Conservation (phyloP, 2,329 filamentous ascomycete genomes). For the Ceratocystis colombiana region DNA sequence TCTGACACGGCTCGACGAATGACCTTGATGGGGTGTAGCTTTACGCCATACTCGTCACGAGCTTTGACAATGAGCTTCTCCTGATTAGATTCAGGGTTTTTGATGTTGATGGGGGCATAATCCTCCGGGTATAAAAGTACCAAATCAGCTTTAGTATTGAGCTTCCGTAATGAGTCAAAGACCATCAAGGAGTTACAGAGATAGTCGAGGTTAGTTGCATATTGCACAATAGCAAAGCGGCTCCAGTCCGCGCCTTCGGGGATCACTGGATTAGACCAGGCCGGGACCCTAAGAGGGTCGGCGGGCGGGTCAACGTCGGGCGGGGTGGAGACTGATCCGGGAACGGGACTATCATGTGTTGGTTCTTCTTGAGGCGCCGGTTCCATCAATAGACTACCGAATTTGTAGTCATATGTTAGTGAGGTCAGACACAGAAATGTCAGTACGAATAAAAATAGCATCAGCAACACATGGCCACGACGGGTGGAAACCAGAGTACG, state of each 20-base stretch:
- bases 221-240: conserved; percentile 38
- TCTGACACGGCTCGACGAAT: conserved; percentile 33
- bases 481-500: not conserved
- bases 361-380: not conserved
- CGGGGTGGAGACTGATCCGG: not conserved
- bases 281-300: not conserved
- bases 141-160: conserved; percentile 38
- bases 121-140: conserved; percentile 39
- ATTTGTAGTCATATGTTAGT: not conserved
- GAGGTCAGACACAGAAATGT: conserved; percentile 3
- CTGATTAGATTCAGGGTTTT: conserved; percentile 30
- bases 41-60: conserved; percentile 38
- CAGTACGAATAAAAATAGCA: not conserved
- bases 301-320: not conserved
- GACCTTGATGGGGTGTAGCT: conserved; percentile 37
- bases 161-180: conserved; percentile 37
- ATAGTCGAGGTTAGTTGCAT: conserved; percentile 30
- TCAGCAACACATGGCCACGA: not conserved
- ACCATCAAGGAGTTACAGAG: conserved; percentile 45
- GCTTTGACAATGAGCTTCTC: conserved; percentile 36
- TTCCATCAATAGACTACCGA: not conserved
- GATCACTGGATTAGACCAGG: conserved; percentile 16
- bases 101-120: conserved; percentile 31
- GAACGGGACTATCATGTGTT: not conserved
- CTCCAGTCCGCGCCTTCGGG: conserved; percentile 35